A percentile compares a stretch with the other conserved stretches of the same genome.
Evolutionary conservation across 345 rosid species (phyloP).

Genomic region (Eucalyptus curtisii): DNA sequence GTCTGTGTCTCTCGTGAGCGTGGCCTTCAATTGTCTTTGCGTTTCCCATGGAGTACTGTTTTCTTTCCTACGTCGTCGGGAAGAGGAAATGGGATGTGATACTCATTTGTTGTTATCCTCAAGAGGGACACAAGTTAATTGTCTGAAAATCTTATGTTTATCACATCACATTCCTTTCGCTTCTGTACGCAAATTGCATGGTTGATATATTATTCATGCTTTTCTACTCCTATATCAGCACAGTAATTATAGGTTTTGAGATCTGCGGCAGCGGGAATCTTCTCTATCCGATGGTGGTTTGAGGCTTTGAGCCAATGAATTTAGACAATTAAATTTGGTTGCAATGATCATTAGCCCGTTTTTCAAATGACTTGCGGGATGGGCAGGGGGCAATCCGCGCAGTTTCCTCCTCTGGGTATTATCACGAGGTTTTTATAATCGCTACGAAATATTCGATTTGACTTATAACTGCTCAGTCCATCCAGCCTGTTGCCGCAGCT

Average conservation of each 20-base stretch:
- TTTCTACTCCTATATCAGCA: neutral
- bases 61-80: neutral
- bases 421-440: neutral
- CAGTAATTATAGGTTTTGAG: neutral
- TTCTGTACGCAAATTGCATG: neutral
- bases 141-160: neutral
- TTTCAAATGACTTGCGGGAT: neutral
- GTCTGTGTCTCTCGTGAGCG: neutral
- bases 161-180: neutral
- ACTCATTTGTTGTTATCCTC: neutral
- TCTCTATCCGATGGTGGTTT: neutral
- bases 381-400: neutral
- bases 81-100: neutral
- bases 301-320: neutral
- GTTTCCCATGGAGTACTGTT: neutral
- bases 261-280: neutral
- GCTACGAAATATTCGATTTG: neutral
- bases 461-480: neutral
- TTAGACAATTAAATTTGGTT: neutral
- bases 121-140: neutral
- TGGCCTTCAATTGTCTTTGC: neutral
- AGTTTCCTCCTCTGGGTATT: neutral
- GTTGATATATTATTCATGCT: neutral
- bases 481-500: neutral
- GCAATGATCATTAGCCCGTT: neutral